These are phyloP conservation scores for Ogataea dorogensis DNA, from an alignment of 805 yeast genomes.

Conservation along the genomic window DNA sequence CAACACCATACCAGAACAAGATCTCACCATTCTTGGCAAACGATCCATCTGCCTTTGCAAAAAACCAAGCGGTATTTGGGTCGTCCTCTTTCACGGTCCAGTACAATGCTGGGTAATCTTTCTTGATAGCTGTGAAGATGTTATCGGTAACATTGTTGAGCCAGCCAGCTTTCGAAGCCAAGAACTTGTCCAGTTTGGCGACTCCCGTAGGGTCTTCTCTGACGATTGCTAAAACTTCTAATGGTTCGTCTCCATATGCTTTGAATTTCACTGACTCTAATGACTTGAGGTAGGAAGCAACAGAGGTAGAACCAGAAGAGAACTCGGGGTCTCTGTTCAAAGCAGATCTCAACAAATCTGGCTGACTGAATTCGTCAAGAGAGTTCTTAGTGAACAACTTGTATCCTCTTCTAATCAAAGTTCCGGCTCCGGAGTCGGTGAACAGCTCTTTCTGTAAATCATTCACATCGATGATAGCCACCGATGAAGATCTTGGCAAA, in stretches of 20 bases:
- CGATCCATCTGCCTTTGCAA: conserved; percentile 91
- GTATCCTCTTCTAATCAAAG: conserved; percentile 96
- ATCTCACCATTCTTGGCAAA: conserved; percentile 85
- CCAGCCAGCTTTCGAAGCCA: conserved; percentile 92
- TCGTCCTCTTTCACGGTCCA: conserved; percentile 93
- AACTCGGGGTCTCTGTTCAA: conserved; percentile 76
- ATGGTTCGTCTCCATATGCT: conserved; percentile 92
- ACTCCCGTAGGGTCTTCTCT: conserved; percentile 46
- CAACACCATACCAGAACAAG: conserved; percentile 91
- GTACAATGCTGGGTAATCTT: conserved; percentile 69
- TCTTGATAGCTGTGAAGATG: conserved; percentile 77
- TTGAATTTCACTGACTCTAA: conserved; percentile 64
- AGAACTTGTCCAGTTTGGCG: conserved; percentile 78
- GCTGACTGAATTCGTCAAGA: conserved; percentile 63
- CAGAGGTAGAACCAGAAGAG: conserved; percentile 65
- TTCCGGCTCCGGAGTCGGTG: conserved; percentile 99
- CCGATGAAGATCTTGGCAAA: conserved; percentile 95
- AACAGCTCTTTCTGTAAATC: conserved; percentile 96
- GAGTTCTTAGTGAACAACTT: conserved; percentile 72
- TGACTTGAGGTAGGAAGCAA: conserved; percentile 75
- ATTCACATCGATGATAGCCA: conserved; percentile 92
- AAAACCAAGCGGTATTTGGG: conserved; percentile 87
- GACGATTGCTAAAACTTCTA: conserved; percentile 90
- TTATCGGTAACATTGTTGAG: conserved; percentile 95
- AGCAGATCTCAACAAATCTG: conserved; percentile 76